These are phyloP conservation scores for Botryotinia globosa DNA, from an alignment of 2,329 filamentous ascomycete genomes.

Conservation along the genomic window DNA sequence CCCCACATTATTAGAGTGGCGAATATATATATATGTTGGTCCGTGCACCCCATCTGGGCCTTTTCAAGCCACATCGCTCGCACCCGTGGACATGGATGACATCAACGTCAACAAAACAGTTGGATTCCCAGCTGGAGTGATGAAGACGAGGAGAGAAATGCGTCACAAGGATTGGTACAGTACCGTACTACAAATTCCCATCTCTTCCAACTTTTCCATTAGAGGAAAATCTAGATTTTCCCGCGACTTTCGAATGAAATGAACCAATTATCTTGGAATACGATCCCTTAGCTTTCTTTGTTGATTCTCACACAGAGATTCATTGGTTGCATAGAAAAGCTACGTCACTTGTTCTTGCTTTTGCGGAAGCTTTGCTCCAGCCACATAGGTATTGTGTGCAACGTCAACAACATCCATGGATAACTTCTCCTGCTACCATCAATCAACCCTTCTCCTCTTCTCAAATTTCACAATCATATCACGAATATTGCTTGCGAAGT, in stretches of 20 bases:
- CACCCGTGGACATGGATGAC: no score
- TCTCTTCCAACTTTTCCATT: conserved; percentile 18
- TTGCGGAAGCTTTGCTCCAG: conserved; percentile 15
- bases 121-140: no score
- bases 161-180: neutral
- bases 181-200: neutral
- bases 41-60: neutral
- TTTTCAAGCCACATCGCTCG: conserved; percentile 10
- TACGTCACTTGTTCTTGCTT: conserved; percentile 1
- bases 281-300: neutral
- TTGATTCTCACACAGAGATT: neutral
- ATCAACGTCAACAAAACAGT: conserved; percentile 9
- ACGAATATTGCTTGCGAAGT: neutral
- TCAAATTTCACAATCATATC: neutral
- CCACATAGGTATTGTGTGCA: conserved; percentile 12
- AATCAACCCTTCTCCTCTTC: neutral
- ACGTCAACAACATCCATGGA: conserved; percentile 7
- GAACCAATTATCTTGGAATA: neutral
- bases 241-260: neutral
- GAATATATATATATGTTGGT: neutral
- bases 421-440: neutral
- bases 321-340: neutral
- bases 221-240: conserved; percentile 8
- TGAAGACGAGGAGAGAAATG: neutral
- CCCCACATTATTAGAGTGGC: neutral